Conservation (phyloP, 768 basidiomycete genomes). For the Candolleomyces efflorescens region DNA sequence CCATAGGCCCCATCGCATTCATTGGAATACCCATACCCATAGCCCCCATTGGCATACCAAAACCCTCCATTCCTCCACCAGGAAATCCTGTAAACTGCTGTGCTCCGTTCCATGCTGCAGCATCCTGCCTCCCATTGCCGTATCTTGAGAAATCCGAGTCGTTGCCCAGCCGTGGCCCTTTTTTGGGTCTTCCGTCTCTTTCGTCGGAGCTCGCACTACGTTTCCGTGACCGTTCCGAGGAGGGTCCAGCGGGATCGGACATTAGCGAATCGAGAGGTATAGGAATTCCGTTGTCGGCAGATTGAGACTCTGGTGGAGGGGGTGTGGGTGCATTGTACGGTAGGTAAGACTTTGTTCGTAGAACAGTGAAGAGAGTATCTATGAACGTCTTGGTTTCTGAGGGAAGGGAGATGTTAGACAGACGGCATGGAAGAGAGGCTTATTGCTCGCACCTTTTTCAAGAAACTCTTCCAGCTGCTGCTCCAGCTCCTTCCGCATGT, state of each 20-base stretch:
- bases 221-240: conserved; percentile 53
- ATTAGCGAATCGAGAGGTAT: conserved; percentile 66
- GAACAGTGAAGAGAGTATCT: conserved; percentile 78
- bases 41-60: conserved; percentile 21
- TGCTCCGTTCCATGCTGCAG: conserved; percentile 23
- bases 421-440: conserved; percentile 10
- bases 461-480: conserved; percentile 88
- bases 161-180: conserved; percentile 63
- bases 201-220: conserved; percentile 62
- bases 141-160: conserved; percentile 70
- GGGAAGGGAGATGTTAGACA: conserved; percentile 3
- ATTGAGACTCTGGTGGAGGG: conserved; percentile 19
- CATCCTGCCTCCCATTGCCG: conserved; percentile 35
- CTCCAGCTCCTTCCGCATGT: conserved; percentile 76
- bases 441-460: conserved; percentile 64
- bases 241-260: conserved; percentile 33
- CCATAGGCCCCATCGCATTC: conserved; percentile 29
- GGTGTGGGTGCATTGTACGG: conserved; percentile 55
- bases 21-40: conserved; percentile 23
- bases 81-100: conserved; percentile 26
- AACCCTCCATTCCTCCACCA: conserved; percentile 26
- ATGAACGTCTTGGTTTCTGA: conserved; percentile 74
- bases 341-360: conserved; percentile 82
- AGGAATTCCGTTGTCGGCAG: conserved; percentile 64
- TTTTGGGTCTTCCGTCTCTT: conserved; percentile 52